phyloP scores from a whole-genome alignment of 2,329 filamentous ascomycete species.

The Pseudopyrenochaeta lycopersici region DNA sequence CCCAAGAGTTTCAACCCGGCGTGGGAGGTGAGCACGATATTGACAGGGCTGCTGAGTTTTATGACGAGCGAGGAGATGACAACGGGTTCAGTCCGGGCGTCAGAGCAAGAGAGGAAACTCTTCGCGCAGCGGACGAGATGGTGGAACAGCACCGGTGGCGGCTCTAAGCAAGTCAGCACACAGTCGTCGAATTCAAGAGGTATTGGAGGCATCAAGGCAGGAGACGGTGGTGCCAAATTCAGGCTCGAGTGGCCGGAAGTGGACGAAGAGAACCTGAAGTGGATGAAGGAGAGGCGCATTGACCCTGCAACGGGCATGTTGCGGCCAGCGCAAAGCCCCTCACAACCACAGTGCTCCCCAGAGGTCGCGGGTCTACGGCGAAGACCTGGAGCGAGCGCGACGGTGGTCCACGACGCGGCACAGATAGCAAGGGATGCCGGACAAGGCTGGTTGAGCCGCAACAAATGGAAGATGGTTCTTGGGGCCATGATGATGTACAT shows the following conservation, averaged over 20 bases:
- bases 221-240: constrained; percentile 93
- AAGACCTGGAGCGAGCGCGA: constrained; percentile 67
- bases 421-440: constrained; percentile 79
- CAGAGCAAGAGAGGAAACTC: constrained; percentile 77
- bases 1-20: constrained; percentile 98
- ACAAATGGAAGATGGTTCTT: constrained; percentile 79
- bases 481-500: constrained; percentile 83
- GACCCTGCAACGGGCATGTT: constrained; percentile 78
- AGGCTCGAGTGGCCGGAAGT: constrained; percentile 87
- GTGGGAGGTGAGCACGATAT: constrained; percentile 96
- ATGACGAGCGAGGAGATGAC: constrained; percentile 99
- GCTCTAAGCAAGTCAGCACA: constrained; percentile 66
- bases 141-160: constrained; percentile 97
- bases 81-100: constrained; percentile 84
- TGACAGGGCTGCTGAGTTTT: constrained; percentile 92
- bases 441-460: constrained; percentile 80
- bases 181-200: constrained; percentile 56
- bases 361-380: constrained; percentile 70
- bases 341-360: constrained; percentile 65
- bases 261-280: constrained; percentile 88
- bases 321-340: constrained; percentile 57
- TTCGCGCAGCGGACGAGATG: constrained; percentile 82
- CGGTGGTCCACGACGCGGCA: constrained; percentile 79
- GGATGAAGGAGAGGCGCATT: constrained; percentile 85
- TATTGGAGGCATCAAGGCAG: constrained; percentile 82